Evolutionary conservation across 2,329 filamentous ascomycete species (phyloP).

Genomic region (Metarhizium robertsii): DNA sequence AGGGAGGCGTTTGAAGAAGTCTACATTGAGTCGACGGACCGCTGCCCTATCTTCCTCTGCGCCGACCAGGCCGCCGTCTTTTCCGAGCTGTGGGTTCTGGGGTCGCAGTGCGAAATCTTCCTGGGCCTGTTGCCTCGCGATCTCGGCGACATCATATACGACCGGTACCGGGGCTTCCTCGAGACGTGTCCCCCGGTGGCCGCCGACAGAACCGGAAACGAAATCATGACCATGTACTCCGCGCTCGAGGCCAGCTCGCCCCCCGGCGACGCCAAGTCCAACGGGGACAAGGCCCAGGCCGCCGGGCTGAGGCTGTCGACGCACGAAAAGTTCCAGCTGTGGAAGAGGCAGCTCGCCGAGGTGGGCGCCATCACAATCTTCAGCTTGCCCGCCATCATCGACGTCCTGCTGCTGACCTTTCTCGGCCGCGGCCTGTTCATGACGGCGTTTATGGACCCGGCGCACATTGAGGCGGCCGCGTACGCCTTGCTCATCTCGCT

Average conservation of each 20-base stretch:
- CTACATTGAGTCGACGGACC: conserved; percentile 52
- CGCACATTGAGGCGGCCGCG: conserved; percentile 42
- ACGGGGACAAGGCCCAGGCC: neutral
- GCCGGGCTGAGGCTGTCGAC: neutral
- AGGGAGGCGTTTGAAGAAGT: conserved; percentile 51
- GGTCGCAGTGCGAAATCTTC: conserved; percentile 53
- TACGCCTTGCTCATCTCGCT: conserved; percentile 49
- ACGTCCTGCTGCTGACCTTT: conserved; percentile 49
- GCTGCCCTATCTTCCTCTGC: conserved; percentile 53
- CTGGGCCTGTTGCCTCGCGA: conserved; percentile 45
- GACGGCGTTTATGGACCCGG: conserved; percentile 43
- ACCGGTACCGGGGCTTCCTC: conserved; percentile 20
- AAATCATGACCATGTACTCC: conserved; percentile 25
- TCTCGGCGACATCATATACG: conserved; percentile 33
- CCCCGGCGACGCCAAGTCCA: neutral
- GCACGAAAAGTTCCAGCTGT: conserved; percentile 7
- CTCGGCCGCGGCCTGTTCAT: conserved; percentile 52
- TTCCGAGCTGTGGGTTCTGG: conserved; percentile 52
- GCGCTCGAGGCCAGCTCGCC: conserved; percentile 14
- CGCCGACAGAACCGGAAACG: conserved; percentile 13
- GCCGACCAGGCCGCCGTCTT: conserved; percentile 56
- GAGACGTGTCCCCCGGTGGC: conserved; percentile 15
- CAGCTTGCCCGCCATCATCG: conserved; percentile 51
- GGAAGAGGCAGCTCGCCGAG: conserved; percentile 24
- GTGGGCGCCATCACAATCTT: conserved; percentile 53